Percentiles rank a stretch among this genome's conserved stretches.
phyloP scores from a whole-genome alignment of 2,329 filamentous ascomycete species.

The Cordyceps tenuipes region DNA sequence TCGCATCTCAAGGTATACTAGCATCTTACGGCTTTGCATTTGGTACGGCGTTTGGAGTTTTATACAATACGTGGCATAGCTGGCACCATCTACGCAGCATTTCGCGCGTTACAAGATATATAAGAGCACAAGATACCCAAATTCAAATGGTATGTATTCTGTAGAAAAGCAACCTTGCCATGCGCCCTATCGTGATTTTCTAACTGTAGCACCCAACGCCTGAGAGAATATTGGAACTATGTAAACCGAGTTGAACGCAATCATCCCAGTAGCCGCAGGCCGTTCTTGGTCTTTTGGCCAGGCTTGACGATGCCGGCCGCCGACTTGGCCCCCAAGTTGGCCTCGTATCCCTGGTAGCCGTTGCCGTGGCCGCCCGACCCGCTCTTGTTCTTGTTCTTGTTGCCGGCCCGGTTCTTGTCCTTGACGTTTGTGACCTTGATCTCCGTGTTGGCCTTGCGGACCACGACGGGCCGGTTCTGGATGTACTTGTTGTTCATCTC shows the following conservation, averaged over 20 bases:
- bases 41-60: slow-evolving; percentile 2
- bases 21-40: slow-evolving; percentile 1
- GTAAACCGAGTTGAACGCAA: background rate
- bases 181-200: background rate
- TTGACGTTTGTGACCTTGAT: slow-evolving; percentile 69
- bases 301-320: slow-evolving; percentile 51
- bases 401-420: slow-evolving; percentile 42
- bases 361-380: slow-evolving; percentile 22
- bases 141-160: slow-evolving; percentile 9
- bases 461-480: slow-evolving; percentile 84
- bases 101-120: slow-evolving; percentile 1
- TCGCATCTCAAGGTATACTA: background rate
- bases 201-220: slow-evolving; percentile 1
- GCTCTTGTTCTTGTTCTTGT: slow-evolving; percentile 28
- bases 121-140: slow-evolving; percentile 11
- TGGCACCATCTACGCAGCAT: background rate
- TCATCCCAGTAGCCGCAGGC: slow-evolving; percentile 51
- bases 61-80: background rate
- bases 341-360: slow-evolving; percentile 33
- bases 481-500: slow-evolving; percentile 99
- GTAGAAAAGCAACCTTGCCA: background rate
- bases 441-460: slow-evolving; percentile 85
- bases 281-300: slow-evolving; percentile 60
- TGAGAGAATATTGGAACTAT: background rate
- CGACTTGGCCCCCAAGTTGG: slow-evolving; percentile 39